phyloP scores from a whole-genome alignment of 192 early-diverging fungal genomes.

The Rhizoclosmatium globosum region DNA sequence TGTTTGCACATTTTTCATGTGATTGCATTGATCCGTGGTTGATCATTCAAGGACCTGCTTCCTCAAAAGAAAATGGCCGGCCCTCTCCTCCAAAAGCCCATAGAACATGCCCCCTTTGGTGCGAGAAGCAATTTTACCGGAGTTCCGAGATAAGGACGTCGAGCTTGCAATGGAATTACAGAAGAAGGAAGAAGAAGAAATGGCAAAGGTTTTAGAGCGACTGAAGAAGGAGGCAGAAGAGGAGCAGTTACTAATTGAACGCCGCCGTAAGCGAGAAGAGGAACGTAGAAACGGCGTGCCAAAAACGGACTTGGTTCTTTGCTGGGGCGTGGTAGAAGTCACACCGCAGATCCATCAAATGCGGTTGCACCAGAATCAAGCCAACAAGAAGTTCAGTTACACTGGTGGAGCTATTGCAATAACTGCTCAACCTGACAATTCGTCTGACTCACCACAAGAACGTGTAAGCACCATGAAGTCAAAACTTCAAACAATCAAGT shows the following conservation, averaged over 20 bases:
- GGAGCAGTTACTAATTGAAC: constrained; percentile 30
- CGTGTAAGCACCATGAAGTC: constrained; percentile 19
- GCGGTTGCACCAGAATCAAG: not conserved
- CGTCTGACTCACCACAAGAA: constrained; percentile 18
- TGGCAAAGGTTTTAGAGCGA: constrained; percentile 31
- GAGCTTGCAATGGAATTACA: constrained; percentile 35
- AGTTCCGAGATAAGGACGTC: constrained; percentile 43
- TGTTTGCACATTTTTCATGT: constrained; percentile 72
- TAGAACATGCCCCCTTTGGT: constrained; percentile 48
- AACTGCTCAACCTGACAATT: not conserved
- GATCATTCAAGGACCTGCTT: constrained; percentile 17
- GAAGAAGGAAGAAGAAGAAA: constrained; percentile 35
- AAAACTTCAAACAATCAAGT: constrained; percentile 11
- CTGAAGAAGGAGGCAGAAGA: constrained; percentile 38
- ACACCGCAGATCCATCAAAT: constrained; percentile 10
- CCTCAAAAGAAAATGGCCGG: not conserved
- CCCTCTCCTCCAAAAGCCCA: constrained; percentile 28
- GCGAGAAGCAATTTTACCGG: constrained; percentile 42
- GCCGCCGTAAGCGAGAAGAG: constrained; percentile 16
- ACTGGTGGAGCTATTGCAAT: not conserved
- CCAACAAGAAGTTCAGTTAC: not conserved
- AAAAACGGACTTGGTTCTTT: not conserved
- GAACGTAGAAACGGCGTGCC: not conserved
- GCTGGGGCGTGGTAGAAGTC: constrained; percentile 10
- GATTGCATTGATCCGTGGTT: constrained; percentile 70